Percentiles rank a stretch among this genome's conserved stretches.
These are phyloP conservation scores for Monilinia fructigena DNA, from an alignment of 2,329 filamentous ascomycete genomes.

Conservation along the genomic window DNA sequence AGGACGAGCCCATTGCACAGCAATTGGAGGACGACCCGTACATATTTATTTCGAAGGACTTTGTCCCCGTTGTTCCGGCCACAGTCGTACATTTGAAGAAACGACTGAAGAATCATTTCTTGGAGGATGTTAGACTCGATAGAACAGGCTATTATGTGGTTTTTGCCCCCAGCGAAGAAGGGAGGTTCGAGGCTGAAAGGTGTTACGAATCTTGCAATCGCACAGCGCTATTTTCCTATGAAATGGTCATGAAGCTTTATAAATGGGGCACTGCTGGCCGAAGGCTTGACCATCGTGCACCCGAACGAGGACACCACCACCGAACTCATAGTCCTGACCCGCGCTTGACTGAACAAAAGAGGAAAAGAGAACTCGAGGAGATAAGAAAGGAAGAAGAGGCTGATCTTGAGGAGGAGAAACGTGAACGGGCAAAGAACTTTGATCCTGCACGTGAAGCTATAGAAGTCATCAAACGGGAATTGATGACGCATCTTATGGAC, in stretches of 20 bases:
- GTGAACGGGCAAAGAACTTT: conserved; percentile 78
- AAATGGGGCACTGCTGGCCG: conserved; percentile 34
- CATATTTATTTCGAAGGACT: conserved; percentile 82
- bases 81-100: conserved; percentile 90
- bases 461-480: conserved; percentile 73
- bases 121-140: conserved; percentile 80
- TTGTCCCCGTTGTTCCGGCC: conserved; percentile 80
- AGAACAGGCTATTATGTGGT: conserved; percentile 85
- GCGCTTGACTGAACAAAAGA: conserved; percentile 47
- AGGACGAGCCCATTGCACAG: conserved; percentile 59
- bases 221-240: conserved; percentile 85
- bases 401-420: conserved; percentile 87
- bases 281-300: conserved; percentile 25
- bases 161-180: conserved; percentile 76
- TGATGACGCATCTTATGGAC: conserved; percentile 81
- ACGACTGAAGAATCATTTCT: conserved; percentile 76
- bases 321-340: conserved; percentile 47
- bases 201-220: conserved; percentile 79
- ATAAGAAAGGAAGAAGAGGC: conserved; percentile 71
- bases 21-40: conserved; percentile 80
- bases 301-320: conserved; percentile 38
- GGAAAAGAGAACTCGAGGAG: conserved; percentile 65
- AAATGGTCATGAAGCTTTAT: conserved; percentile 86
- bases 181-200: conserved; percentile 75
- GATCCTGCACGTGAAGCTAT: conserved; percentile 87